Base-by-base conservation (phyloP, 1,284 basidiomycete genomes). In the Ustilago crameri region DNA sequence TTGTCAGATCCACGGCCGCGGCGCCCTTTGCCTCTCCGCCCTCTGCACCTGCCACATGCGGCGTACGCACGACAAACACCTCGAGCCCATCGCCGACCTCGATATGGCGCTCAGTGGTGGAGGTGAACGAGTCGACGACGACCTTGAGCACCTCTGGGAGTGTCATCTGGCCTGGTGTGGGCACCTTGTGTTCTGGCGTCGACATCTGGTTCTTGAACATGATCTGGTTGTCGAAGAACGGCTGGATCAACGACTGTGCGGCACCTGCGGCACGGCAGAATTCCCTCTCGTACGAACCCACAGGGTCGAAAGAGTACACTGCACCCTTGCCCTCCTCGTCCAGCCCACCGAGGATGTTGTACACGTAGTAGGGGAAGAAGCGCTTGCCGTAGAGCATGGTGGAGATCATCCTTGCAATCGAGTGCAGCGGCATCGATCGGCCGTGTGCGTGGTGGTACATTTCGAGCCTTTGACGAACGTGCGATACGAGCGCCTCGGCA, bases 321-420 rank as follows among this genome's bases (percentile, higher is more conserved):
- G 80, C 81, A 17, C 81, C 81, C 20, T 78, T 79, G 2, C 81
- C 81, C 27, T 83, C 65, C 46, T 83, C 81, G 42, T 83, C 81
- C 12, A 83, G 58, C 9, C 81, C 81, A 7, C 81, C 81, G n/a
- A 83, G 67, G 35, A 83, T 81, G 54, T 83, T 83, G 72, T 81
- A 82, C 22, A 82, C 81, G 70, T 83, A 83, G 67, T 82, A 83
- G 32, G 81, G 81, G 75, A 83, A 83, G 68, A 82, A 81, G 26
- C 81, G 75, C 72, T 83, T 83, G 38, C 76, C 67, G 60, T 83
- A 83, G 15, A 83, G 68, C 32, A 82, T 81, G 22, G 79, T 82
- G 18, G 74, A 80, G 40, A 82, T 63, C 78, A 83, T 79, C 23
- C 81, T 64, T 15, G 81, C 81, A 54, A 83, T 83, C 51, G 79